Percentiles rank a stretch among this genome's conserved stretches.
phyloP scores from a whole-genome alignment of 345 rosid genomes.

The Citrus maxima region DNA sequence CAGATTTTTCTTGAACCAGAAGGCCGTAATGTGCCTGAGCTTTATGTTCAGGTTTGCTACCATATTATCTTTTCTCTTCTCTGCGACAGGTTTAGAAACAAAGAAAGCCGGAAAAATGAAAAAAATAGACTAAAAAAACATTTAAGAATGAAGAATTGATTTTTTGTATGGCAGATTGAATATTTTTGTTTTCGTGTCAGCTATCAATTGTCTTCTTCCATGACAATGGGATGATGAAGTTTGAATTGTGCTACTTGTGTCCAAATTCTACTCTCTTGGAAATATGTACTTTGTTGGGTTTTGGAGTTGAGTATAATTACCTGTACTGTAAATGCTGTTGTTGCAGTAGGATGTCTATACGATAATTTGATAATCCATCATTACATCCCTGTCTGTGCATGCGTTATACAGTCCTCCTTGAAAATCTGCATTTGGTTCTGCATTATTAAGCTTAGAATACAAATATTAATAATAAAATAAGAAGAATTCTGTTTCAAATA shows the following conservation, averaged over 20 bases:
- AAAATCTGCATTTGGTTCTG: background rate
- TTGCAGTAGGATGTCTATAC: background rate
- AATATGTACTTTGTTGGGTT: background rate
- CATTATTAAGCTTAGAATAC: background rate
- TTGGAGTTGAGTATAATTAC: background rate
- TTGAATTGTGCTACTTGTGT: background rate
- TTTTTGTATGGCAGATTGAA: background rate
- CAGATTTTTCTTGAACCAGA: slow-evolving; percentile 99
- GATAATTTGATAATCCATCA: background rate
- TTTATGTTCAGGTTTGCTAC: slow-evolving; percentile 82
- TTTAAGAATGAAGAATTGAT: slow-evolving; percentile 2
- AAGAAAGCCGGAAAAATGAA: background rate
- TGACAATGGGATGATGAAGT: background rate
- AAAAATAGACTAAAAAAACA: background rate
- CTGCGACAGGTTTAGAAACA: background rate
- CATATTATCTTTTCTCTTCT: background rate
- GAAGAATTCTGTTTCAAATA: too few relatives aligned
- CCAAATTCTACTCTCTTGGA: background rate
- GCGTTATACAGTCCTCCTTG: background rate
- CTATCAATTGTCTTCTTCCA: background rate
- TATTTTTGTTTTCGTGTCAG: background rate
- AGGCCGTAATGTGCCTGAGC: slow-evolving; percentile 93
- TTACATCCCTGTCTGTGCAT: background rate
- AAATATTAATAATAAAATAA: too few relatives aligned
- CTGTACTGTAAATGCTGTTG: background rate